A percentile compares a stretch with the other conserved stretches of the same genome.
Evolutionary conservation across 2,329 filamentous ascomycete species (phyloP).

Genomic region (Fusarium sp.): DNA sequence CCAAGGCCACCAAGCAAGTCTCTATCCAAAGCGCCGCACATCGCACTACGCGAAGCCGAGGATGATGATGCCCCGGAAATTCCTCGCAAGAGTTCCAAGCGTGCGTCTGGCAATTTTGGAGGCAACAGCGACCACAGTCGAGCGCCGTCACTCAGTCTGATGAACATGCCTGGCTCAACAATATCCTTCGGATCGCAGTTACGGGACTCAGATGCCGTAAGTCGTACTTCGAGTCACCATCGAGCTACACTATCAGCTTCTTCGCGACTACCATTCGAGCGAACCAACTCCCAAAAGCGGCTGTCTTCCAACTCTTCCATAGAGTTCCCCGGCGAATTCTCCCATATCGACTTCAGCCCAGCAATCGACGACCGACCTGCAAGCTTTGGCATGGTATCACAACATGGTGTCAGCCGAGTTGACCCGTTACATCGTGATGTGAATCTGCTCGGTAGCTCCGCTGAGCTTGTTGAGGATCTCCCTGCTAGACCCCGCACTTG

Average conservation of each 20-base stretch:
- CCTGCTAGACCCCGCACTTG: conserved; percentile 44
- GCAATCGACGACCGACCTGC: conserved; percentile 63
- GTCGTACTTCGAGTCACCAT: conserved; percentile 43
- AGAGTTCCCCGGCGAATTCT: conserved; percentile 61
- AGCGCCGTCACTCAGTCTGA: conserved; percentile 55
- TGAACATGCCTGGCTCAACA: conserved; percentile 42
- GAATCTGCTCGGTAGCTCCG: conserved; percentile 66
- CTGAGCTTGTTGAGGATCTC: conserved; percentile 67
- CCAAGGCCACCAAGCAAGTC: conserved; percentile 42
- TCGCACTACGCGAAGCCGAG: conserved; percentile 42
- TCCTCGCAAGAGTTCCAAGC: conserved; percentile 80
- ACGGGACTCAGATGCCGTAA: conserved; percentile 40
- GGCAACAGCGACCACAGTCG: conserved; percentile 46
- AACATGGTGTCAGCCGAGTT: conserved; percentile 68
- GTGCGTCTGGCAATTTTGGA: conserved; percentile 60
- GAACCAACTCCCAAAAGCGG: conserved; percentile 66
- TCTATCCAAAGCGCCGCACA: conserved; percentile 40
- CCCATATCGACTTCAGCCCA: conserved; percentile 56
- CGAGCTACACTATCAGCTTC: conserved; percentile 44
- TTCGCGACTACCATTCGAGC: conserved; percentile 67
- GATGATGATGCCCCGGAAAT: conserved; percentile 66
- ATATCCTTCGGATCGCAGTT: conserved; percentile 42
- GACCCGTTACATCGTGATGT: conserved; percentile 61
- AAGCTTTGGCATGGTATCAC: conserved; percentile 69
- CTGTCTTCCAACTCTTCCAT: conserved; percentile 65